These are phyloP conservation scores for Hibiscus tridactylites DNA, from an alignment of 345 rosid genomes.

Conservation along the genomic window DNA sequence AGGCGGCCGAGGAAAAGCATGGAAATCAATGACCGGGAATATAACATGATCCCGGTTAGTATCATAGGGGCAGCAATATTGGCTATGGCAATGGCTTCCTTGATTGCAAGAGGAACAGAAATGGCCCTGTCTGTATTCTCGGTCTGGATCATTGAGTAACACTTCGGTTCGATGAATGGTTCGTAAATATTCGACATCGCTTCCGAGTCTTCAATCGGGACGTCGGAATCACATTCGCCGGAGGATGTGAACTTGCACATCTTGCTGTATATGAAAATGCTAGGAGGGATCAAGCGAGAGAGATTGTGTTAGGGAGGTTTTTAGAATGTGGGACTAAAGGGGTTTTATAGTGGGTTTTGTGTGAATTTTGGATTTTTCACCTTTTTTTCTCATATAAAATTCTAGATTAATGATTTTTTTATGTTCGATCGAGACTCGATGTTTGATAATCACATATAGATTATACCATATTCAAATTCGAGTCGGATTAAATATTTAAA, in stretches of 20 bases:
- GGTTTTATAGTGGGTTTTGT: conserved; percentile 5
- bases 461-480: too few relatives aligned
- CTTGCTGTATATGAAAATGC: not conserved
- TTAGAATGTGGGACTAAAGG: not conserved
- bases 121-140: not conserved
- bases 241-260: conserved; percentile 4
- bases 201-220: not conserved
- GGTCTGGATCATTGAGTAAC: not conserved
- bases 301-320: not conserved
- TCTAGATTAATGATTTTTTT: not conserved
- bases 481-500: too few relatives aligned
- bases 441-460: too few relatives aligned
- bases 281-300: not conserved
- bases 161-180: conserved; percentile 10
- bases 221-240: not conserved
- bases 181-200: conserved; percentile 4
- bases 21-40: conserved; percentile 81
- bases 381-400: not conserved
- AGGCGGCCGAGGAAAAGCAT: conserved; percentile 68
- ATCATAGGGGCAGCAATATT: conserved; percentile 63
- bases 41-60: conserved; percentile 64
- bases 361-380: not conserved
- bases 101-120: conserved; percentile 22
- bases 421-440: not conserved
- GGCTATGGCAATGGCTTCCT: conserved; percentile 45